Conservation (phyloP, 495 filamentous ascomycete species). For the Hypoxylon fragiforme region DNA sequence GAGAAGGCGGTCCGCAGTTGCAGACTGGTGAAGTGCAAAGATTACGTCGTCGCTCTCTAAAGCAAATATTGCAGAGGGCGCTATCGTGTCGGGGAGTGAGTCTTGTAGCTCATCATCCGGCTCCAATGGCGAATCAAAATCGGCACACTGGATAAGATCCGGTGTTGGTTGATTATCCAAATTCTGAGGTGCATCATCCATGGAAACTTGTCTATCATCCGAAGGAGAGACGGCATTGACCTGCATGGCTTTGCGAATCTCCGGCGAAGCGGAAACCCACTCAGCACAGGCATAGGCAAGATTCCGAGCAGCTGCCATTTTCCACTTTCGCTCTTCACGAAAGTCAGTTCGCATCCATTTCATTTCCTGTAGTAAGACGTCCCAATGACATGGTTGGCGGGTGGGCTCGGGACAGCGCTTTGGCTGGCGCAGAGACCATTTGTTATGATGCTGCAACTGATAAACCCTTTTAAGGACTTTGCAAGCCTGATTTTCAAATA, state of each 20-base stretch:
- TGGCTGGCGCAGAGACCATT: conserved; percentile 88
- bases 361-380: conserved; percentile 85
- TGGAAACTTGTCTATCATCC: conserved; percentile 35
- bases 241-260: conserved; percentile 66
- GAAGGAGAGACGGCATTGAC: conserved; percentile 57
- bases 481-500: conserved; percentile 81
- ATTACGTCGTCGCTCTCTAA: conserved; percentile 79
- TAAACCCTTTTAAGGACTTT: conserved; percentile 83
- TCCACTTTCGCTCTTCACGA: conserved; percentile 91
- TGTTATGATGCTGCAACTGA: conserved; percentile 80
- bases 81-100: conserved; percentile 47
- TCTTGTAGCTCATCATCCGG: conserved; percentile 52
- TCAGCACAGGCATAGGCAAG: conserved; percentile 80
- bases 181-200: conserved; percentile 29
- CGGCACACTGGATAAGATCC: conserved; percentile 67
- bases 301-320: conserved; percentile 74
- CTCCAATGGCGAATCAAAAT: conserved; percentile 52
- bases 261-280: conserved; percentile 65
- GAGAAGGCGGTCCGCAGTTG: conserved; percentile 79
- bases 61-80: conserved; percentile 80
- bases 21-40: conserved; percentile 75
- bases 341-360: conserved; percentile 98
- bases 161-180: conserved; percentile 61
- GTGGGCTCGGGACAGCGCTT: conserved; percentile 77
- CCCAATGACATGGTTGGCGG: conserved; percentile 74